phyloP scores from a whole-genome alignment of 2,329 filamentous ascomycete genomes.

The Verticillium dahliae region DNA sequence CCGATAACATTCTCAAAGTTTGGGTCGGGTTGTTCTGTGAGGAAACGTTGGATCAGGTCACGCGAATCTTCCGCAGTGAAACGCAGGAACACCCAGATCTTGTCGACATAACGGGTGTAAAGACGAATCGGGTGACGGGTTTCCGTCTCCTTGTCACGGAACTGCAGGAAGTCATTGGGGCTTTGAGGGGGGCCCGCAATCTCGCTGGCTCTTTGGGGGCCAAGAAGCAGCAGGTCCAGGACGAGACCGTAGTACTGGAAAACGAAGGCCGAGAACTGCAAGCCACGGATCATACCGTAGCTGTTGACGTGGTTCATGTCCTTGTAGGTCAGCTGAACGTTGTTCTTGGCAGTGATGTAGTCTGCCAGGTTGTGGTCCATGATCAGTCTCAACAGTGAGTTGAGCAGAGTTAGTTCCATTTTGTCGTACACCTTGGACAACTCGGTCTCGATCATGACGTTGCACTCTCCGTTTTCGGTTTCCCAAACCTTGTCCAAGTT shows the following conservation, averaged over 20 bases:
- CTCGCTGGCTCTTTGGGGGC: slow-evolving; percentile 92
- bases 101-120: slow-evolving; percentile 97
- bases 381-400: slow-evolving; percentile 85
- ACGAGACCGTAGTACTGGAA: slow-evolving; percentile 99
- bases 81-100: slow-evolving; percentile 95
- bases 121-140: slow-evolving; percentile 89
- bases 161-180: slow-evolving; percentile 97
- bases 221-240: slow-evolving; percentile 84
- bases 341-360: slow-evolving; percentile 99
- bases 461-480: slow-evolving; percentile 88
- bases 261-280: slow-evolving; percentile 97
- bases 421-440: slow-evolving; percentile 99
- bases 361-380: slow-evolving; percentile 99
- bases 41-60: slow-evolving; percentile 92
- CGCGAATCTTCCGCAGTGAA: slow-evolving; percentile 92
- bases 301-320: slow-evolving; percentile 99
- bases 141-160: slow-evolving; percentile 88
- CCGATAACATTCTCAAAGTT: slow-evolving; percentile 99
- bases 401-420: slow-evolving; percentile 92
- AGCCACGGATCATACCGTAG: slow-evolving; percentile 94
- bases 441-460: slow-evolving; percentile 97
- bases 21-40: slow-evolving; percentile 96
- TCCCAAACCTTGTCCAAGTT: slow-evolving; percentile 96
- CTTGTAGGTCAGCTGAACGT: slow-evolving; percentile 98
- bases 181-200: slow-evolving; percentile 90